phyloP scores from a whole-genome alignment of 805 yeast species.

The Cyberlindnera japonica region DNA sequence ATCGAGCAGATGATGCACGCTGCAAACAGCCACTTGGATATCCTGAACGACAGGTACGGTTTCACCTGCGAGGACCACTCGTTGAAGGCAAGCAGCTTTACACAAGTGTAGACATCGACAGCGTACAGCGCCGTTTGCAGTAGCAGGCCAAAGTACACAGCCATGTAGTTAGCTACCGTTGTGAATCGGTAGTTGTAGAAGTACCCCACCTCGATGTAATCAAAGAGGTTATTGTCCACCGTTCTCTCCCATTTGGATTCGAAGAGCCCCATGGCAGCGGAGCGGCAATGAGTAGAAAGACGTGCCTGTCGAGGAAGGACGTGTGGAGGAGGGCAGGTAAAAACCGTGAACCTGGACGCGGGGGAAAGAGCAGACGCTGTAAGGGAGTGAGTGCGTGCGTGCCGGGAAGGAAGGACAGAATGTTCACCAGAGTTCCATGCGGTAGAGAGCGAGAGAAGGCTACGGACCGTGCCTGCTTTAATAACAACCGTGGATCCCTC shows the following conservation, averaged over 20 bases:
- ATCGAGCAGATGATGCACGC: slow-evolving; percentile 77
- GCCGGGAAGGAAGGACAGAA: too few species aligned
- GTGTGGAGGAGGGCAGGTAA: too few species aligned
- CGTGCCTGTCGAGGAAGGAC: too few species aligned
- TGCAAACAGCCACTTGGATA: slow-evolving; percentile 67
- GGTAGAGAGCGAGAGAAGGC: too few species aligned
- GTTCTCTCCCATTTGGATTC: slow-evolving; percentile 33
- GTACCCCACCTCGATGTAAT: slow-evolving; percentile 42
- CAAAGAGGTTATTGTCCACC: slow-evolving; percentile 41
- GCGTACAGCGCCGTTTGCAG: slow-evolving; percentile 53
- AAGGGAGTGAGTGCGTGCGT: too few species aligned
- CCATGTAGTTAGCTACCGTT: slow-evolving; percentile 42
- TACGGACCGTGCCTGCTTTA: too few species aligned
- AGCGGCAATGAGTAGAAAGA: too few species aligned
- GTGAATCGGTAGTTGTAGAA: slow-evolving; percentile 42
- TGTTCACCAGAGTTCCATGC: too few species aligned
- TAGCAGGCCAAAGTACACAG: slow-evolving; percentile 34
- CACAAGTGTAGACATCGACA: slow-evolving; percentile 76
- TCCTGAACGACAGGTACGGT: slow-evolving; percentile 47
- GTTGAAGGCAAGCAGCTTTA: slow-evolving; percentile 67
- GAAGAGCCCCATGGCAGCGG: slow-evolving; percentile 24
- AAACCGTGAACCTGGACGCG: too few species aligned
- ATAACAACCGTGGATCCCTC: too few species aligned
- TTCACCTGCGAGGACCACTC: slow-evolving; percentile 57
- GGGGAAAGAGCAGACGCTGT: too few species aligned